Evolutionary conservation across 23 red algal genomes (phyloP), one percentile per base, ranked within the genome.

Genomic region (Gracilaria gracilis): DNA sequence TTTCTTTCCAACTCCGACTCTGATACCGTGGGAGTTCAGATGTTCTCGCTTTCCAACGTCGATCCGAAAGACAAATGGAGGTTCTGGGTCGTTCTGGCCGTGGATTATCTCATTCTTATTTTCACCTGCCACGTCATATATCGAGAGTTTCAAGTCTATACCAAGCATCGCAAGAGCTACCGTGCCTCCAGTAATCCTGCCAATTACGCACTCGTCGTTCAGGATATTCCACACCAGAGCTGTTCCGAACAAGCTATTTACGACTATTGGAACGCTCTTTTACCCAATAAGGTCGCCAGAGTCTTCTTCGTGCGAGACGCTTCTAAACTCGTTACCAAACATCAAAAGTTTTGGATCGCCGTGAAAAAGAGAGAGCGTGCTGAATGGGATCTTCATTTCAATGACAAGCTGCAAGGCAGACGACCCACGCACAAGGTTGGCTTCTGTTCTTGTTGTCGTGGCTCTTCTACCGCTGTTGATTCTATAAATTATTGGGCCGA

Each of bases 401-500:
- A 94, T 44, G 32, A 71, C 28, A 81, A 81, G 19, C 81, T 86
- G 33, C 16, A 77, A 13, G 82, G 92, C 40, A 62, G 51, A 42
- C 66, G 83, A 0, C 92, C 92, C 20, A 85, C 80, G 27, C 90
- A 93, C 73, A 93, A 93, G 29, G 74, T 79, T 23, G 90, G 90
- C 57, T 79, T 61, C 69, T 93, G 90, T 48, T 58, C 80, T 12
- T 93, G 90, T 49, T 86, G 80, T 51, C 59, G 59, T 17, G 72
- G 75, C 13, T 48, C 50, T 17, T 76, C 67, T 44, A 20, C 33
- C 16, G 32, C 42, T 1, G 82, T 86, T 14, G 83, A 94, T 16
- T 87, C 92, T 28, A 94, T 94, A 67, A 72, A 94, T 20, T 83
- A 88, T 46, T 94, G 92, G 92, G 50, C 74, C 7, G 84, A 88